Percentiles rank a stretch among this genome's conserved stretches.
phyloP scores from a whole-genome alignment of 805 yeast genomes.

The Wickerhamiella siamensis region DNA sequence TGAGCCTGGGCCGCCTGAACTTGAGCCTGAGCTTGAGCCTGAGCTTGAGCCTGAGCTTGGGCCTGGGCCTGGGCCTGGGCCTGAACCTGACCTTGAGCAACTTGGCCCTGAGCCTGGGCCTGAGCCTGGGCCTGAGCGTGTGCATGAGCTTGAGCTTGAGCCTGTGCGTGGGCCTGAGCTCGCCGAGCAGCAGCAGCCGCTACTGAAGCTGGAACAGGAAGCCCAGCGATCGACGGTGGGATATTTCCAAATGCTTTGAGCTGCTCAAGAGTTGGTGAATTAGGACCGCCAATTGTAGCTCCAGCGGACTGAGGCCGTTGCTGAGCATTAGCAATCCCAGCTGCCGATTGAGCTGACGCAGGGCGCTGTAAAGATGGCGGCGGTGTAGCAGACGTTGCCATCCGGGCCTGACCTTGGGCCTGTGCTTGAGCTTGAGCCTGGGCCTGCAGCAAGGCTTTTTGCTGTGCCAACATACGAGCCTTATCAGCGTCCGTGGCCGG shows the following conservation, averaged over 20 bases:
- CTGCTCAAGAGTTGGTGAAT: not conserved
- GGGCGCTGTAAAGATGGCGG: slow-evolving; percentile 1
- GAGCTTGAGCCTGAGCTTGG: slow-evolving; percentile 10
- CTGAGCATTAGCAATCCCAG: not conserved
- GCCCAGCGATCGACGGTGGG: slow-evolving; percentile 17
- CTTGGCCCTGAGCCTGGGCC: not conserved
- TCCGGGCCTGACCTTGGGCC: not conserved
- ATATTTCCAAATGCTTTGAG: slow-evolving; percentile 2
- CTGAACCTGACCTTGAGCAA: not conserved
- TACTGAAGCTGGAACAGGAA: slow-evolving; percentile 19
- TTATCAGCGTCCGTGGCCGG: not conserved
- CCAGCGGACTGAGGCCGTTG: not conserved
- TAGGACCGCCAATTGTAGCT: not conserved
- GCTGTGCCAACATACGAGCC: not conserved
- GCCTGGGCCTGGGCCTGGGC: slow-evolving; percentile 1
- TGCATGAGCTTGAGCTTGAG: slow-evolving; percentile 6
- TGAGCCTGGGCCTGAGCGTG: slow-evolving; percentile 6
- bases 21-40: slow-evolving; percentile 7
- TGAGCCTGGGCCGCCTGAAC: not conserved
- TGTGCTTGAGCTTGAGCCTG: slow-evolving; percentile 1
- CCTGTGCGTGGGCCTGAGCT: slow-evolving; percentile 3
- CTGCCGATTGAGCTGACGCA: not conserved
- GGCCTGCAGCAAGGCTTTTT: not conserved
- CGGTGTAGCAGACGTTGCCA: not conserved
- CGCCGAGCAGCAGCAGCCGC: slow-evolving; percentile 16